These are phyloP conservation scores for Ailanthus altissimus DNA, from an alignment of 345 rosid genomes.

Conservation along the genomic window DNA sequence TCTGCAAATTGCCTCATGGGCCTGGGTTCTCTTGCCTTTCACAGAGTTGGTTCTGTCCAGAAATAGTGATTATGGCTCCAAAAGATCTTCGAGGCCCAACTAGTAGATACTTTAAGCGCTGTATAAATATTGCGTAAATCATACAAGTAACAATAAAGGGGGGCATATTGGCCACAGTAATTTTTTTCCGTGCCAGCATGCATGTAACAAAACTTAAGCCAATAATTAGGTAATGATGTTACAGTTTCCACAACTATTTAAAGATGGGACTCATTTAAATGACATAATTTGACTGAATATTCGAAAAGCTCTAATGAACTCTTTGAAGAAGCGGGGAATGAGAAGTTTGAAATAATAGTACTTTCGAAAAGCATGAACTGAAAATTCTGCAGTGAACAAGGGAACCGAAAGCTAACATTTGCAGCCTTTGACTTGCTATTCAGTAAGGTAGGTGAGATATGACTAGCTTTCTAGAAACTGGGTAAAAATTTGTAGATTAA, in stretches of 20 bases:
- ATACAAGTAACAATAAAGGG: no score
- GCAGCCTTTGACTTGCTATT: not conserved
- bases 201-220: not conserved
- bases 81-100: not conserved
- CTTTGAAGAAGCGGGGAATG: not conserved
- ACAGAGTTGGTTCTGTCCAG: not conserved
- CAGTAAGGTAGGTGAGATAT: not conserved
- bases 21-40: not conserved
- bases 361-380: not conserved
- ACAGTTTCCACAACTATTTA: no score
- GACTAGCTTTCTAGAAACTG: no score
- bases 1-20: not conserved
- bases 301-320: not conserved
- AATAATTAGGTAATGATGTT: not conserved
- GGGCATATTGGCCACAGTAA: no score
- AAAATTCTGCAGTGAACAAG: not conserved
- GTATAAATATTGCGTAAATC: no score
- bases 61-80: not conserved
- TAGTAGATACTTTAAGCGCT: no score
- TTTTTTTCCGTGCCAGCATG: no score
- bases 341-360: not conserved
- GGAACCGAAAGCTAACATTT: not conserved
- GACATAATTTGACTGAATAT: no score
- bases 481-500: not conserved
- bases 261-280: not conserved